Percentiles rank a stretch among this genome's conserved stretches.
These are phyloP conservation scores for Buxus sempervirens DNA, from an alignment of 164 flowering plant species.

Conservation along the genomic window DNA sequence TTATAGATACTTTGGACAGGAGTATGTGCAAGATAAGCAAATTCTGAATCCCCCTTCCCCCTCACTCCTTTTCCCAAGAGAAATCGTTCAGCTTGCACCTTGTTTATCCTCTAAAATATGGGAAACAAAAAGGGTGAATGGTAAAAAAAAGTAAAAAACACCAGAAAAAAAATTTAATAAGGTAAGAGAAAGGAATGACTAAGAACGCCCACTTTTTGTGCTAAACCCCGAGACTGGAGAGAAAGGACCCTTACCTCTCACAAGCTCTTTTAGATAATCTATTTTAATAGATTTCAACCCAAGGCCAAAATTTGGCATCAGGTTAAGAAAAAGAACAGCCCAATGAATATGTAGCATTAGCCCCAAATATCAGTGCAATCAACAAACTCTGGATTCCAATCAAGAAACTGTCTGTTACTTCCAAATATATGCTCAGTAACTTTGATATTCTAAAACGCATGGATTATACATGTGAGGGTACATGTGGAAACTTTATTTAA, in stretches of 20 bases:
- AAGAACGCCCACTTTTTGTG: conserved; percentile 19
- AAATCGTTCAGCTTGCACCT: background rate
- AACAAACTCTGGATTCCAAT: too few species aligned
- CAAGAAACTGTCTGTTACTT: too few species aligned
- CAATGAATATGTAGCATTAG: conserved; percentile 18
- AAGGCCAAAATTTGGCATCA: conserved; percentile 13
- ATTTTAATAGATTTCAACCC: conserved; percentile 16
- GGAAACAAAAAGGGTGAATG: background rate
- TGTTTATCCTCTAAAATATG: background rate
- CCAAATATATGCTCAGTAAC: too few species aligned
- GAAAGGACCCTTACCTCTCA: conserved; percentile 4
- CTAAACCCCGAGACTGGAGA: conserved; percentile 19
- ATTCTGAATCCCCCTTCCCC: conserved; percentile 9
- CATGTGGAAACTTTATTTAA: too few species aligned
- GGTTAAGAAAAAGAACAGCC: conserved; percentile 3
- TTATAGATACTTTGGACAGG: conserved; percentile 31
- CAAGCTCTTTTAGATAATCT: conserved; percentile 13
- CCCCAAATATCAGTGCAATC: conserved; percentile 15
- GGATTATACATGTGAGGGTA: too few species aligned
- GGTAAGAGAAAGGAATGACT: conserved; percentile 14
- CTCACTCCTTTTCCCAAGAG: conserved; percentile 26
- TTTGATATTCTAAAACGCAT: too few species aligned
- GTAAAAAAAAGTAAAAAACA: too few species aligned
- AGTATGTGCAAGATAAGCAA: conserved; percentile 15
- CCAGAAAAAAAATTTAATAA: too few species aligned